phyloP scores from a whole-genome alignment of 2,329 filamentous ascomycete species.

The Claviceps africana region DNA sequence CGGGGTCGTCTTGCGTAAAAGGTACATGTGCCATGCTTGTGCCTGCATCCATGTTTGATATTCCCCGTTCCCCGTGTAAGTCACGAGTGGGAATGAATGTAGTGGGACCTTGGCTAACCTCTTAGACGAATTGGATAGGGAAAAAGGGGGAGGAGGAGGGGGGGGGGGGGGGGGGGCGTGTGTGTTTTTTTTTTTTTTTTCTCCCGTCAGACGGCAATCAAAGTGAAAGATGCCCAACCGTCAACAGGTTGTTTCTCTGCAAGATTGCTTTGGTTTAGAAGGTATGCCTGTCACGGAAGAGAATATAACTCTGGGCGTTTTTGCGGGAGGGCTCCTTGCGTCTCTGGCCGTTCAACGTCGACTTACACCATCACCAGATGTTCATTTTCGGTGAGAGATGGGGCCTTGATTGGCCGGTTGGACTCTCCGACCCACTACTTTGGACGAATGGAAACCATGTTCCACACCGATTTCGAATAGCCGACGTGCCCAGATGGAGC shows the following conservation, averaged over 20 bases:
- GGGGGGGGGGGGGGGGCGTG: conserved; percentile 5
- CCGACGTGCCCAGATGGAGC: too few species aligned
- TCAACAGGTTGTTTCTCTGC: conserved; percentile 22
- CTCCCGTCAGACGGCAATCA: conserved; percentile 24
- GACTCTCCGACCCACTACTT: conserved; percentile 8
- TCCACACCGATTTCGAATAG: conserved; percentile 18
- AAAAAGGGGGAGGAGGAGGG: conserved; percentile 3
- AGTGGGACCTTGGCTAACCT: conserved; percentile 26
- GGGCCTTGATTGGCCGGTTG: conserved; percentile 17
- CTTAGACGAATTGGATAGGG: conserved; percentile 23
- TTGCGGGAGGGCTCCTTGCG: conserved; percentile 12
- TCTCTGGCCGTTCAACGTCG: conserved; percentile 17
- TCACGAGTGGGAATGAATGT: conserved; percentile 20
- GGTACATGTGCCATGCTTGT: conserved; percentile 19
- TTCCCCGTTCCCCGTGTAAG: conserved; percentile 24
- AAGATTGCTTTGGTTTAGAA: conserved; percentile 23
- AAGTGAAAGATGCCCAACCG: conserved; percentile 25
- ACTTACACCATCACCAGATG: conserved; percentile 25
- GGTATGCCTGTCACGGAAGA: conserved; percentile 23
- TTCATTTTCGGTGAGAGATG: conserved; percentile 18
- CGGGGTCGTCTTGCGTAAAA: conserved; percentile 23
- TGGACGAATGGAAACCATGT: conserved; percentile 17
- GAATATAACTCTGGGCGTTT: conserved; percentile 24
- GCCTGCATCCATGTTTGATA: conserved; percentile 24
- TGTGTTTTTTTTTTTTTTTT: conserved; percentile 15